These are phyloP conservation scores for Thelonectria rubi DNA, from an alignment of 2,329 filamentous ascomycete genomes.

Conservation along the genomic window DNA sequence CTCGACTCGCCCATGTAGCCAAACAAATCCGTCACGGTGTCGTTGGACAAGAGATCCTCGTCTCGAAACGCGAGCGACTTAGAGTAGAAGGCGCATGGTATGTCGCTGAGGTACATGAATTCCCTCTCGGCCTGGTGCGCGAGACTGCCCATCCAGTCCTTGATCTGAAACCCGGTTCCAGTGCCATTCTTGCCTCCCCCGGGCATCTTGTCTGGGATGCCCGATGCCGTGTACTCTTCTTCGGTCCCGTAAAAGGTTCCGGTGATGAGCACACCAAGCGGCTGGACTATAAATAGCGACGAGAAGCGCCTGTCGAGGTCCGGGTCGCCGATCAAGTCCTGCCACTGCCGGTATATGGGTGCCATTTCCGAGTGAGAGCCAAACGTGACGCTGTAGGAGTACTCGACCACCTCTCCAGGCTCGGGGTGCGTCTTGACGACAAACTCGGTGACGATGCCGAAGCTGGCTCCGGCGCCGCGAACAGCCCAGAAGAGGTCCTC, in stretches of 20 bases:
- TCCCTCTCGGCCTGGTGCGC: slow-evolving; percentile 60
- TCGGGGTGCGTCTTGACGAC: slow-evolving; percentile 64
- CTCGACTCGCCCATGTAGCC: slow-evolving; percentile 59
- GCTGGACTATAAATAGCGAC: slow-evolving; percentile 63
- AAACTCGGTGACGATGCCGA: slow-evolving; percentile 67
- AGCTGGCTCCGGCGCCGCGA: slow-evolving; percentile 64
- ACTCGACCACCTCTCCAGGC: slow-evolving; percentile 65
- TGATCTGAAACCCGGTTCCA: slow-evolving; percentile 54
- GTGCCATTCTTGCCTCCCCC: slow-evolving; percentile 41
- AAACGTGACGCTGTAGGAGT: slow-evolving; percentile 63
- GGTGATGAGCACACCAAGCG: slow-evolving; percentile 63
- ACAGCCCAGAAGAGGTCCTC: slow-evolving; percentile 65
- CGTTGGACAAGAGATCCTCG: slow-evolving; percentile 57
- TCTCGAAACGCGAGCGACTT: slow-evolving; percentile 65
- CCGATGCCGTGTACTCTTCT: slow-evolving; percentile 62
- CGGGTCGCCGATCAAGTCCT: slow-evolving; percentile 63
- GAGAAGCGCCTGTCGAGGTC: slow-evolving; percentile 67
- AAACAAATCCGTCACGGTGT: slow-evolving; percentile 60
- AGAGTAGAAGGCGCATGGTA: slow-evolving; percentile 62
- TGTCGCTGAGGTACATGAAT: slow-evolving; percentile 56
- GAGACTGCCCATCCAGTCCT: slow-evolving; percentile 71
- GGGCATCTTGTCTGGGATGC: slow-evolving; percentile 60
- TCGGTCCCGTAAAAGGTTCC: slow-evolving; percentile 69
- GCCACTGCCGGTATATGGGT: slow-evolving; percentile 65
- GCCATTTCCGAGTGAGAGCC: slow-evolving; percentile 58